phyloP scores from a whole-genome alignment of 345 rosid species.

The Eucalyptus shirleyi region DNA sequence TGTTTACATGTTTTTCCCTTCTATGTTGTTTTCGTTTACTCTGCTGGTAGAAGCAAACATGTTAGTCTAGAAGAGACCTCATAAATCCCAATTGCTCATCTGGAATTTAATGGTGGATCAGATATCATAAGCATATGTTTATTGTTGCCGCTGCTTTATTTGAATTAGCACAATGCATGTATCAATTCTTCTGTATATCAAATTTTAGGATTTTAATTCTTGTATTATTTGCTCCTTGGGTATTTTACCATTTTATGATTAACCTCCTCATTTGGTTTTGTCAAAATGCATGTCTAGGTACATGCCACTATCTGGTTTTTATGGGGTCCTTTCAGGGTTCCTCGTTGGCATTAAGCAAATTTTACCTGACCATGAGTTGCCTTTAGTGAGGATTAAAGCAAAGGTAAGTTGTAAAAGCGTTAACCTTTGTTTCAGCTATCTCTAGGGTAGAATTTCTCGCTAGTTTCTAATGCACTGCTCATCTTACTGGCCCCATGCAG shows the following conservation, averaged over 20 bases:
- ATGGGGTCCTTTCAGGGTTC: conserved; percentile 79
- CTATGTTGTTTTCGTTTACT: not conserved
- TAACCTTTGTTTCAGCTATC: not conserved
- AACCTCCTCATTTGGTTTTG: not conserved
- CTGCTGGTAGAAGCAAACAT: not conserved
- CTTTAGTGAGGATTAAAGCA: conserved; percentile 64
- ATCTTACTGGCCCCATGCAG: conserved; percentile 23
- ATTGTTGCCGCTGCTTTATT: not conserved
- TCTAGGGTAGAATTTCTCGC: not conserved
- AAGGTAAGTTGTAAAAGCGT: conserved; percentile 32
- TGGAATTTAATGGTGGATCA: not conserved
- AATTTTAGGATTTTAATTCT: not conserved
- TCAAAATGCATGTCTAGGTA: conserved; percentile 30
- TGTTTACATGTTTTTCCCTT: not conserved
- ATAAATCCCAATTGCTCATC: not conserved
- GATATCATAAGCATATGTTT: not conserved
- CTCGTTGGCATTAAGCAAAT: conserved; percentile 96
- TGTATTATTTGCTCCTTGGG: not conserved
- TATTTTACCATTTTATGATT: not conserved
- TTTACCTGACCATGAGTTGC: conserved; percentile 84
- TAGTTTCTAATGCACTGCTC: not conserved
- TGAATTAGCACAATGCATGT: not conserved
- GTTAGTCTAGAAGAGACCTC: not conserved
- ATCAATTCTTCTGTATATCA: not conserved
- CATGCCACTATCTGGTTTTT: conserved; percentile 94